A percentile compares a stretch with the other conserved stretches of the same genome.
Conservation (phyloP, 805 yeast genomes). For the Pichia insulana region DNA sequence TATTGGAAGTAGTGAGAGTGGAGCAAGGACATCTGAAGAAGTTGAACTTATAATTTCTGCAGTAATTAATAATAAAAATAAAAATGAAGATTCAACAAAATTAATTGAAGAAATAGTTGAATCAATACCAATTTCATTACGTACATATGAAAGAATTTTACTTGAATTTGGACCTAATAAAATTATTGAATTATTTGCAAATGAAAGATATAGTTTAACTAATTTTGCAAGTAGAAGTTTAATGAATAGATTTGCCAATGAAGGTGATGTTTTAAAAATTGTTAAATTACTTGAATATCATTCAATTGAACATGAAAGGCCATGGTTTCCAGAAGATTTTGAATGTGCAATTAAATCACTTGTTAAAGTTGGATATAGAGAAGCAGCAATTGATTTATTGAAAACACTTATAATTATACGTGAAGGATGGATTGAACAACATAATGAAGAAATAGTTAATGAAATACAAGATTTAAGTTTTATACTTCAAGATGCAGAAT, state of each 20-base stretch:
- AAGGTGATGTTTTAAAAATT: slow-evolving; percentile 13
- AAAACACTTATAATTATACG: slow-evolving; percentile 14
- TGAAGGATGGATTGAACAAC: slow-evolving; percentile 12
- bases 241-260: slow-evolving; percentile 1
- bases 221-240: slow-evolving; percentile 15
- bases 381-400: slow-evolving; percentile 17
- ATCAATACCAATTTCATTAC: too few species aligned
- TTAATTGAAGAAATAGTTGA: too few species aligned
- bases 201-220: slow-evolving; percentile 13
- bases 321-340: slow-evolving; percentile 12
- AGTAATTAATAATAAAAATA: too few species aligned
- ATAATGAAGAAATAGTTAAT: too few species aligned
- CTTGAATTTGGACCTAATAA: too few species aligned
- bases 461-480: background rate
- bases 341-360: slow-evolving; percentile 12
- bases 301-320: slow-evolving; percentile 10
- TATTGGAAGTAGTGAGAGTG: too few species aligned
- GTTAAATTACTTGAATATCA: slow-evolving; percentile 18
- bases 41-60: too few species aligned
- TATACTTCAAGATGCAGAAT: background rate
- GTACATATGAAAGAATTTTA: too few species aligned
- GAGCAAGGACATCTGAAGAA: too few species aligned
- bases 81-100: too few species aligned
- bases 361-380: slow-evolving; percentile 9
- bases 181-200: slow-evolving; percentile 13